Base-by-base conservation (phyloP, 2,329 filamentous ascomycete species). In the Fusarium sororula region DNA sequence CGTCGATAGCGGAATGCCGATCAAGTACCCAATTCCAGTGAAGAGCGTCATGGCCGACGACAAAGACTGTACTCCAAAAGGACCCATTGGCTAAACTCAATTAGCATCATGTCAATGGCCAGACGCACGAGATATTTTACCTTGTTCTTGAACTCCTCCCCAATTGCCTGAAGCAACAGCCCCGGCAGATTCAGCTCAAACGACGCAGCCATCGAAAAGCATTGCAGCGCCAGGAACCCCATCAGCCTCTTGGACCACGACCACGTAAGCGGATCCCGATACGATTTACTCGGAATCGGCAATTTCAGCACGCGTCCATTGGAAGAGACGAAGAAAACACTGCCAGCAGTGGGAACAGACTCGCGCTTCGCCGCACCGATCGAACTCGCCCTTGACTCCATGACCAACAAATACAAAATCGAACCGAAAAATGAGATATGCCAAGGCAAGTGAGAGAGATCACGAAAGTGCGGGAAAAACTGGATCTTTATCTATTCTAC, bases 291-390 rank as follows among this genome's bases (percentile, higher is more conserved):
- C 2, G 74, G 72, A 12, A 76, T 76, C 2, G 74, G 74, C 8
- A 76, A 26, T 3, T 56, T 70, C 1, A 75, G 71, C 26, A 76
- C 69, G 10, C 55, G 62, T 8, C 74, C 74, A 8, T 66, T 56
- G 8, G 71, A 70, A 26, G 74, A 68, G 26, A 76, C 58, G 48
- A 76, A 76, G 63, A 76, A 76, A 39, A 76, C 74, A 66, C 74
- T 76, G 74, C 74, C 74, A 37, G 74, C 68, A 75, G 72, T 66
- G 63, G 69, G 73, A 10, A 67, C n/a, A 26, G 72, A 72, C 11
- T 70, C 72, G 30, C 72, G 65, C 12, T 39, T 62, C 1, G 42
- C 15, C 3, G 39, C 9, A 24, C 13, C n/a, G 4, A 47, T 41
- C 11, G 59, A 50, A 38, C 38, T 47, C 13, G 45, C 7, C 17